Percentiles rank a stretch among this genome's conserved stretches.
Evolutionary conservation across 129 eudicot genomes (phyloP).

Genomic region (Lactuca sativa): DNA sequence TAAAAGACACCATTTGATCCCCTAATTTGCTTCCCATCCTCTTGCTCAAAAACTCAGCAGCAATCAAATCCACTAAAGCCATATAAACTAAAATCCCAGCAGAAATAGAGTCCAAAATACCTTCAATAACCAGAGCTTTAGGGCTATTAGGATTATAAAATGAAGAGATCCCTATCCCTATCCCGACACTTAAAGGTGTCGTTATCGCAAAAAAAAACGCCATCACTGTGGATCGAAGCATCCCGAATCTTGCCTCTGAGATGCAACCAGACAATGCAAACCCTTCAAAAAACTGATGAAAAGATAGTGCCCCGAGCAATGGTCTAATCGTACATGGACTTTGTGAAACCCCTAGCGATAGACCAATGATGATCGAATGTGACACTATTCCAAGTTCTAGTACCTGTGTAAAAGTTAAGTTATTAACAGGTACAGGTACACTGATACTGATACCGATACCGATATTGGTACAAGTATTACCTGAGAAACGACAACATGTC

Average conservation of each 20-base stretch:
- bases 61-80: slow-evolving; percentile 90
- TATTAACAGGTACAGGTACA: neutral
- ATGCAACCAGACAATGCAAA: slow-evolving; percentile 92
- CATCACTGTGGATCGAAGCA: slow-evolving; percentile 56
- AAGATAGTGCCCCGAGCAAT: slow-evolving; percentile 73
- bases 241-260: slow-evolving; percentile 60
- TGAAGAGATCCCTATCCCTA: slow-evolving; percentile 59
- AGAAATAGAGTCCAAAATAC: slow-evolving; percentile 73
- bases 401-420: slow-evolving; percentile 40
- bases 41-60: slow-evolving; percentile 94
- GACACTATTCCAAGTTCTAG: slow-evolving; percentile 90
- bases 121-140: slow-evolving; percentile 69
- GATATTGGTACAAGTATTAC: slow-evolving; percentile 35
- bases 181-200: slow-evolving; percentile 65
- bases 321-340: slow-evolving; percentile 81
- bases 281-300: slow-evolving; percentile 91
- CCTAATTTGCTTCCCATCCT: slow-evolving; percentile 70
- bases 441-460: neutral
- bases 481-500: slow-evolving; percentile 85
- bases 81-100: slow-evolving; percentile 82
- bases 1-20: slow-evolving; percentile 67
- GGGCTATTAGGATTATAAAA: slow-evolving; percentile 77
- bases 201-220: slow-evolving; percentile 75
- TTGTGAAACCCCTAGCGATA: slow-evolving; percentile 80
- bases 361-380: slow-evolving; percentile 74